These are phyloP conservation scores for Avena insularis DNA, from an alignment of 176 grass and related monocot species.

Conservation along the genomic window DNA sequence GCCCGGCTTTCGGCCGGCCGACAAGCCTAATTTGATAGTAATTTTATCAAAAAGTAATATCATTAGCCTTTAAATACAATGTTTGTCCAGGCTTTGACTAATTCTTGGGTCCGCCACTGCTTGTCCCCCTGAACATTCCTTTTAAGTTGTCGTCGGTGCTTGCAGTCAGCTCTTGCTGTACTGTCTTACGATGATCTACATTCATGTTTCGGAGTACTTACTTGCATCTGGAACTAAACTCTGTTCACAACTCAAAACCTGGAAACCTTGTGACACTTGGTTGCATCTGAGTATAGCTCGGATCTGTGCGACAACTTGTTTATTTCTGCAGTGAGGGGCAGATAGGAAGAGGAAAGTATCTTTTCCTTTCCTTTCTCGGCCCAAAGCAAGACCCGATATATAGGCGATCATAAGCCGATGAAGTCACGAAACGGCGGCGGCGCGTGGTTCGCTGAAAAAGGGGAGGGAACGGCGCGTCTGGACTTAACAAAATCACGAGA, in stretches of 20 bases:
- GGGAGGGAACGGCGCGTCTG: not conserved
- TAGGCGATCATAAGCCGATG: not conserved
- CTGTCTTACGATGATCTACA: not conserved
- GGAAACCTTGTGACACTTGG: too few species aligned
- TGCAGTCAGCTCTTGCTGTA: not conserved
- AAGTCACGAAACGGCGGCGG: not conserved
- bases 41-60: too few species aligned
- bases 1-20: too few species aligned
- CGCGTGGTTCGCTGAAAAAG: too few species aligned
- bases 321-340: not conserved
- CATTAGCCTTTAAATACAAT: too few species aligned
- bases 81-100: too few species aligned
- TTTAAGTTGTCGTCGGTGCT: not conserved
- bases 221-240: not conserved
- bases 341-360: not conserved
- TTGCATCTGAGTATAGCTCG: too few species aligned
- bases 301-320: not conserved
- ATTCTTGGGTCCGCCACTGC: too few species aligned
- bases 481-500: not conserved
- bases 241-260: not conserved
- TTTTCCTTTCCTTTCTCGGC: not conserved
- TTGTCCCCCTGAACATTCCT: not conserved
- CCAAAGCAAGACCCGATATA: not conserved
- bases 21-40: too few species aligned
- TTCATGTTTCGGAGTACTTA: not conserved